Evolutionary conservation across 495 filamentous ascomycete species (phyloP).

Genomic region (Hypoxylon rickii): DNA sequence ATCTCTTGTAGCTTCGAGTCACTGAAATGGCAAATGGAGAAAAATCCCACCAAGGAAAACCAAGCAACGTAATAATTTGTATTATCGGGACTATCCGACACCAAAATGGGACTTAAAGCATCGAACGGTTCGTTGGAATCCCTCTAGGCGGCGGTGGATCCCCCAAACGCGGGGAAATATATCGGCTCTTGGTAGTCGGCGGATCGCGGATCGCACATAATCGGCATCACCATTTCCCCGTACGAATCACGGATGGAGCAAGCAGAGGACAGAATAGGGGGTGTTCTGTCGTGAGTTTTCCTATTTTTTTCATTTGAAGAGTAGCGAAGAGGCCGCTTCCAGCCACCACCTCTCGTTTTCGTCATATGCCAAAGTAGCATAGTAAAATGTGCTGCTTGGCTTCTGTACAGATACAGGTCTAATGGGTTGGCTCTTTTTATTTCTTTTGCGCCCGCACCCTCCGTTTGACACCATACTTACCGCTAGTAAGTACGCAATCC

Average conservation of each 20-base stretch:
- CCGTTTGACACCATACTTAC: too few relatives aligned
- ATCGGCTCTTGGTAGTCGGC: conserved; percentile 39
- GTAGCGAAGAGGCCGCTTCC: conserved; percentile 23
- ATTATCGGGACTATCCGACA: conserved; percentile 7
- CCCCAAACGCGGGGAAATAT: conserved; percentile 33
- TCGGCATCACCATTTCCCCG: conserved; percentile 19
- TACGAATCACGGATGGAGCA: neutral
- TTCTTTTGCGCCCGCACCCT: too few relatives aligned
- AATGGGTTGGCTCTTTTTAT: conserved; percentile 3
- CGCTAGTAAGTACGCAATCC: too few relatives aligned
- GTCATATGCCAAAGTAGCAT: neutral
- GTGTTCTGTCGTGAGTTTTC: neutral
- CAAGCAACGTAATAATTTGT: neutral
- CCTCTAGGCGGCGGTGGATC: conserved; percentile 8
- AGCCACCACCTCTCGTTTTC: conserved; percentile 26
- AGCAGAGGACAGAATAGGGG: neutral
- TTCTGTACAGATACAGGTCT: conserved; percentile 14
- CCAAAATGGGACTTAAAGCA: too few relatives aligned
- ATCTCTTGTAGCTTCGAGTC: too few relatives aligned
- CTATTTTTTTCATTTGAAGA: conserved; percentile 2
- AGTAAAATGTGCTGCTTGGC: neutral
- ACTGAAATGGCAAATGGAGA: too few relatives aligned
- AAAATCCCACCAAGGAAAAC: neutral
- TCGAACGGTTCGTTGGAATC: conserved; percentile 23
- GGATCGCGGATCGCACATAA: neutral